Evolutionary conservation across 345 rosid species (phyloP), one percentile per base, ranked within the genome.

Genomic region (Melastoma malabathricum): DNA sequence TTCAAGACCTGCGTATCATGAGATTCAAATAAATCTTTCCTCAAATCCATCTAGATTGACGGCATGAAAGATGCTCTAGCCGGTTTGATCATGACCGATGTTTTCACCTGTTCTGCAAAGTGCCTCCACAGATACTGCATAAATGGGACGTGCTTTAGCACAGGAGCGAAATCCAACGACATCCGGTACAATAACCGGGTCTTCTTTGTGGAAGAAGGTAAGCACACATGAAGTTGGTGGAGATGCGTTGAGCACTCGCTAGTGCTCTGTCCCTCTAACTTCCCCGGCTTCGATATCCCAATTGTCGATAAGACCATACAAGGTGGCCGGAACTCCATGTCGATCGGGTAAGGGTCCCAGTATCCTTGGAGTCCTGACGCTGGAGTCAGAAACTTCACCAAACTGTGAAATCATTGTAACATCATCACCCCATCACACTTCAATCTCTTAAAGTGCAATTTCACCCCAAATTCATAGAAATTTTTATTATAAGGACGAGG

Each of bases 261-360:
- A 29, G 93, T 77, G 57, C 60, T 84, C 46, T 82, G 76, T 13
- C 98, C 96, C 59, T 86, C 84, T 52, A 92, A 71, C 65, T 82
- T 86, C 56, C 96, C 96, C 1, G 96, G 98, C 72, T 90, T 86
- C 13, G 98, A 90, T 70, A 92, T 87, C 31, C 98, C 98, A 0
- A 87, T 90, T 46, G 96, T 90, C 3, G 98, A 90, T 56, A 90
- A 56, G 48, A 90, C 98, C 64, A 90, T 79, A 72, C 98, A 90
- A 51, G 98, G 98, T 2, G 98, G 98, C 70, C 73, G 80, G 61
- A 86, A 90, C 62, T 90, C 98, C 98, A 90, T 90, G 64, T 86
- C 96, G 23, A 90, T 90, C 22, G 98, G 98, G 59, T 90, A 90
- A 1, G 98, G 98, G 48, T 90, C 96, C 98, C 98, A 90, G 62